phyloP scores from a whole-genome alignment of 2,329 filamentous ascomycete genomes.

The Paraconiothyrium brasiliense region DNA sequence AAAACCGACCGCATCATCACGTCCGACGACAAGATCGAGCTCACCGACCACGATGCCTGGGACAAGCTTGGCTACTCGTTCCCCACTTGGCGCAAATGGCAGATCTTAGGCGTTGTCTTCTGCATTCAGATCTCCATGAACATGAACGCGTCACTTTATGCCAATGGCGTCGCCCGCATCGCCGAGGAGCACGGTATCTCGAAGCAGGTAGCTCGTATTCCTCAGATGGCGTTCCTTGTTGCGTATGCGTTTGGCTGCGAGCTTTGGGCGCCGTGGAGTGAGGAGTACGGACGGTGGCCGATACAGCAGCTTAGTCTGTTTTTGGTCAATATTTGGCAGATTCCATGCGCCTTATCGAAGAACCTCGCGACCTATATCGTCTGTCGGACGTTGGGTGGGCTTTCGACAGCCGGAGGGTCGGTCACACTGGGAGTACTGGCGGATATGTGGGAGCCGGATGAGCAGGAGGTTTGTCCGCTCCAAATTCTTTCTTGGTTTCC shows the following conservation, averaged over 20 bases:
- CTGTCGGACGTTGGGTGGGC: constrained; percentile 61
- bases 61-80: constrained; percentile 57
- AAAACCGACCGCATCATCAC: constrained; percentile 27
- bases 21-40: constrained; percentile 39
- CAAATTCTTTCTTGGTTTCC: neutral
- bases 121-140: constrained; percentile 62
- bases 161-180: constrained; percentile 58
- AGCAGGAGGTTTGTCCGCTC: constrained; percentile 53
- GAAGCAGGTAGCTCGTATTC: constrained; percentile 57
- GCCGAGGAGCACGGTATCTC: constrained; percentile 58
- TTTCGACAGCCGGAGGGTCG: constrained; percentile 70
- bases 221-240: constrained; percentile 61
- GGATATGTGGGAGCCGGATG: constrained; percentile 67
- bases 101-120: constrained; percentile 61
- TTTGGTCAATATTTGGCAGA: constrained; percentile 65
- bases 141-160: constrained; percentile 63
- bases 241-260: constrained; percentile 59
- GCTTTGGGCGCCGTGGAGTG: constrained; percentile 65
- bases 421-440: constrained; percentile 72
- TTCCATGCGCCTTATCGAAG: constrained; percentile 56
- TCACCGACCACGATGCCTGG: constrained; percentile 54
- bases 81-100: constrained; percentile 59
- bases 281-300: constrained; percentile 63
- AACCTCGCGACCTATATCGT: constrained; percentile 56
- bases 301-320: constrained; percentile 62